Base-by-base conservation (phyloP, 75 land plant species). In the Isoetes taiwanensis region DNA sequence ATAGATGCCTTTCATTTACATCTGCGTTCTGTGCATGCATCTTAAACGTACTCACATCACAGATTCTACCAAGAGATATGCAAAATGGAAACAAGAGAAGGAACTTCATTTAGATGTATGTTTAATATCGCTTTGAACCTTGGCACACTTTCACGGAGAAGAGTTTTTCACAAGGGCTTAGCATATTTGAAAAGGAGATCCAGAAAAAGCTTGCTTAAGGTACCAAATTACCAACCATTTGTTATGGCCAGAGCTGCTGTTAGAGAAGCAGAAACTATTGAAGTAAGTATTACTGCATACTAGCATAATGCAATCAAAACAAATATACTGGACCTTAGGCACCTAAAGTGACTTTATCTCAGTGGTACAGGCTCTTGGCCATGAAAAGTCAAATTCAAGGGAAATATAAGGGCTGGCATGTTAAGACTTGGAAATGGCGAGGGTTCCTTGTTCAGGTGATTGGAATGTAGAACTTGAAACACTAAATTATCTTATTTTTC, bases 311-410 rank as follows among this genome's bases (percentile, higher is more conserved):
- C 30, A 6, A 14, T 24, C 4, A 14, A 26, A 26, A 24, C n/a
- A n/a, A n/a, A n/a, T n/a, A n/a, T n/a, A n/a, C 28, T 58, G 20
- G 10, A 24, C 16, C 53, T 41, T 32, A 26, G 32, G 2, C 14
- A 28, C 54, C 19, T 72, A 48, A 37, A 10, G 10, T 14, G 14
- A 10, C 10, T 37, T 37, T 37, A 3, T 9, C 46, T 43, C 80
- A 89, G 96, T 89, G 91, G 96, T 85, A 77, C 65, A 62, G 80
- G 71, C 59, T 82, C 38, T 60, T 82, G 62, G 61, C 78, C 35
- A 55, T 59, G 24, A 77, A 74, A 60, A 71, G 73, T 39, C 70
- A 63, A 56, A 50, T 2, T 35, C 70, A 71, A 46, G 59, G 40
- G 30, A 68, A 54, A 48, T 46, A 64, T 62, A 64, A 55, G 43